Evolutionary conservation across 495 filamentous ascomycete genomes (phyloP).

Genomic region (Penicillium soppii): DNA sequence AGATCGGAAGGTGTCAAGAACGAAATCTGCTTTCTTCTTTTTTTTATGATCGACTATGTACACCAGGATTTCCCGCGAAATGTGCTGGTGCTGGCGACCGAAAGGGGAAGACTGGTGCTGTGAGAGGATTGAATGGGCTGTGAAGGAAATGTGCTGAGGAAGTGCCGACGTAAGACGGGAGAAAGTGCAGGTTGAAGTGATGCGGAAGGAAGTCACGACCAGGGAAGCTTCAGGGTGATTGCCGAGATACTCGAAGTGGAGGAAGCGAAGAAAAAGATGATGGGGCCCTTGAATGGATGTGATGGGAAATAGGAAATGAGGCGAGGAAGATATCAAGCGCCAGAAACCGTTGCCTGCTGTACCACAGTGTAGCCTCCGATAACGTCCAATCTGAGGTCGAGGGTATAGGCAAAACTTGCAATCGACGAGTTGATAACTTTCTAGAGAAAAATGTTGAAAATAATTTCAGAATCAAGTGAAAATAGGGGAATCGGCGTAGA

Average conservation of each 20-base stretch:
- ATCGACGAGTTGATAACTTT: background rate
- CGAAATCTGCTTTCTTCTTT: constrained; percentile 42
- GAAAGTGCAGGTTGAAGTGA: constrained; percentile 26
- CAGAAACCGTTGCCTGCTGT: constrained; percentile 11
- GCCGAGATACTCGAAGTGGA: constrained; percentile 13
- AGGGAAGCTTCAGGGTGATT: constrained; percentile 13
- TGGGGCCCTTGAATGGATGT: constrained; percentile 21
- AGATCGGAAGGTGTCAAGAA: constrained; percentile 42
- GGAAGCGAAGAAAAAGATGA: constrained; percentile 13
- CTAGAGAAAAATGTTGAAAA: background rate
- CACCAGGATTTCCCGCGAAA: constrained; percentile 87
- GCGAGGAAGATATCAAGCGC: constrained; percentile 12
- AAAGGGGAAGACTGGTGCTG: constrained; percentile 46
- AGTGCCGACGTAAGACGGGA: constrained; percentile 27
- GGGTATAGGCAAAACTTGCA: background rate
- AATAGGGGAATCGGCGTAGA: background rate
- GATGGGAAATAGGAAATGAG: constrained; percentile 24
- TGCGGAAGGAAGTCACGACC: constrained; percentile 16
- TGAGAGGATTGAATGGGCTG: constrained; percentile 35
- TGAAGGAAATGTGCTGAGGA: constrained; percentile 35
- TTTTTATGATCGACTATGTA: constrained; percentile 75
- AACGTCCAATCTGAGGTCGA: constrained; percentile 6
- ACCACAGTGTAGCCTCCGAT: constrained; percentile 7
- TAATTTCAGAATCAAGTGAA: background rate
- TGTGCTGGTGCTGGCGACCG: constrained; percentile 73